A percentile compares a stretch with the other conserved stretches of the same genome.
phyloP scores from a whole-genome alignment of 352 stramenopile species.

The Aphanomyces euteiches region DNA sequence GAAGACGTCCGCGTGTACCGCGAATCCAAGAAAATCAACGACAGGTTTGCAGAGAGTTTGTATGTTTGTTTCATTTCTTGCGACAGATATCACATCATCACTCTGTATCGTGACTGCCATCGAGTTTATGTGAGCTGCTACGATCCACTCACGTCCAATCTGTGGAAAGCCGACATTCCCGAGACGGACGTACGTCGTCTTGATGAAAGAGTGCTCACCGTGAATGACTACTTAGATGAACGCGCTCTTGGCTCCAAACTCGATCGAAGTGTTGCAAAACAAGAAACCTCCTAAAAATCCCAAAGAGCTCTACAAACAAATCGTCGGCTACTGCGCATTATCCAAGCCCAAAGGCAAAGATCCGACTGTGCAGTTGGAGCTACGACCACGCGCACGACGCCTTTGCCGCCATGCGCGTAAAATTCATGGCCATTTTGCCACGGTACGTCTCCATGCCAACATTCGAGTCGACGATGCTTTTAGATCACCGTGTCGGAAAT shows the following conservation, averaged over 20 bases:
- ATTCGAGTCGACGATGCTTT: not conserved
- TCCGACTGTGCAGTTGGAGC: slow-evolving; percentile 6
- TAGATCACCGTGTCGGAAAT: slow-evolving; percentile 28
- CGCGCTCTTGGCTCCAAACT: slow-evolving; percentile 57
- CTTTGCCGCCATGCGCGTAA: not conserved
- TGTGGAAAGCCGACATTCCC: slow-evolving; percentile 51
- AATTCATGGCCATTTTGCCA: slow-evolving; percentile 28
- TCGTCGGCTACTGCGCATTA: slow-evolving; percentile 36
- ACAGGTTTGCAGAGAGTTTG: slow-evolving; percentile 27
- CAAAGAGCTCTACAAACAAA: slow-evolving; percentile 58
- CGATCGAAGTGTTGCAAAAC: slow-evolving; percentile 42
- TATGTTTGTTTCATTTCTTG: not conserved
- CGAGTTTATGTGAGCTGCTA: slow-evolving; percentile 67
- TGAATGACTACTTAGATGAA: slow-evolving; percentile 37
- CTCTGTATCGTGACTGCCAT: slow-evolving; percentile 65
- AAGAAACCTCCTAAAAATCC: slow-evolving; percentile 46
- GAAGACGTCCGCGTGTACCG: slow-evolving; percentile 64
- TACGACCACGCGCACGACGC: slow-evolving; percentile 22
- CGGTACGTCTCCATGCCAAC: not conserved
- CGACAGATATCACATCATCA: slow-evolving; percentile 46
- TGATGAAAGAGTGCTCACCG: not conserved
- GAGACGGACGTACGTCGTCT: slow-evolving; percentile 40
- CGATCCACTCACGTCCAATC: slow-evolving; percentile 45
- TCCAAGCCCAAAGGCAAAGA: slow-evolving; percentile 24
- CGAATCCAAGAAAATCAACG: slow-evolving; percentile 43